Evolutionary conservation across 179 eudicot genomes (phyloP), one percentile per base, ranked within the genome.

Genomic region (Silene noctiflora): DNA sequence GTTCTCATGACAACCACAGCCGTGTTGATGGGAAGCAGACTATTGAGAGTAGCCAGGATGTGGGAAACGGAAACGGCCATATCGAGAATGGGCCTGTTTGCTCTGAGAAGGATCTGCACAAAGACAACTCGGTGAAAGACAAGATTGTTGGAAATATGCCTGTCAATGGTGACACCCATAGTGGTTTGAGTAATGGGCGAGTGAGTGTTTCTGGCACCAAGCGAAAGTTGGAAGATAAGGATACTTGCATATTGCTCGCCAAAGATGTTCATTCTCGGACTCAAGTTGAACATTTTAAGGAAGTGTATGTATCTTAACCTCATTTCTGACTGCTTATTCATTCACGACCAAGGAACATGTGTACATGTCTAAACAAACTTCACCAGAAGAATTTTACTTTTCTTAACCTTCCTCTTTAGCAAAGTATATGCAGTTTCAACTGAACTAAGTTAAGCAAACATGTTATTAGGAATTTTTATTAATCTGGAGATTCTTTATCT

Each of bases 201-300:
- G 78, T 71, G 74, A 77, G 78, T 72, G 75, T 74, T 65, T 77
- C 84, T 72, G 83, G 85, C 25, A 78, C 77, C 65, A 87, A 88
- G 82, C 88, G 93, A 75, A 94, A 94, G 80, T 72, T 75, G 44
- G 85, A 59, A 75, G 85, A 81, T 68, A 77, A 77, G 71, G 83
- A 78, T 65, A 69, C 87, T 0, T 86, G 89, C 84, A 80, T 79
- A 66, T 86, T 89, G 86, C 79, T 87, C 19, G 87, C 90, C 6
- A 77, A 82, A 79, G 95, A 87, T 81, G 79, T 83, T 73, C 53
- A 82, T 70, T 85, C 90, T 55, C 81, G 44, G 79, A 80, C 84
- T 67, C 78, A 77, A 78, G 84, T 87, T 73, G 87, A 85, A 75
- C 85, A 87, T 13, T 86, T 91, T 53, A 91, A 83, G 84, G 84